Conservation (phyloP, 768 basidiomycete species). For the Exsudoporus frostii region DNA sequence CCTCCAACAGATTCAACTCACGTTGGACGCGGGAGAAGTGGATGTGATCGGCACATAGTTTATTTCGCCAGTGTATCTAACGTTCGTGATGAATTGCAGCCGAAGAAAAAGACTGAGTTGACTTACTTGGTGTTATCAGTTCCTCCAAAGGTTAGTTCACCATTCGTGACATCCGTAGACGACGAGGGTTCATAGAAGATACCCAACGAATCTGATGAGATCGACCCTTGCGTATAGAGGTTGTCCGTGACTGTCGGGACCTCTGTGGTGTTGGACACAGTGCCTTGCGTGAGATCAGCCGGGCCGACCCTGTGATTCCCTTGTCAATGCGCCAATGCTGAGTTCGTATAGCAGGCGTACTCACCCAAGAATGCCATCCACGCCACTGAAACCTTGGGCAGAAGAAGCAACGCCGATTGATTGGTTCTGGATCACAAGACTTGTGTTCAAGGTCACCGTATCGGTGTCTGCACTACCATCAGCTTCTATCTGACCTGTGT, state of each 20-base stretch:
- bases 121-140: slow-evolving; percentile 44
- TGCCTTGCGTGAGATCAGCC: slow-evolving; percentile 44
- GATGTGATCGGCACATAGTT: slow-evolving; percentile 40
- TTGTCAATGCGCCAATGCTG: background rate
- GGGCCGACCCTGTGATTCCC: slow-evolving; percentile 43
- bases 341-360: background rate
- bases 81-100: background rate
- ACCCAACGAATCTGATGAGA: slow-evolving; percentile 44
- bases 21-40: slow-evolving; percentile 42
- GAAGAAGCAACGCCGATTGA: slow-evolving; percentile 45
- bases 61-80: slow-evolving; percentile 34
- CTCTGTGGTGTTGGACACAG: slow-evolving; percentile 36
- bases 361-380: slow-evolving; percentile 54
- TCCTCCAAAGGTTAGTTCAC: slow-evolving; percentile 55
- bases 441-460: slow-evolving; percentile 39
- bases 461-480: slow-evolving; percentile 40
- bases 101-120: background rate
- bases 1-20: slow-evolving; percentile 7
- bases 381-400: slow-evolving; percentile 42
- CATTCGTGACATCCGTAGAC: slow-evolving; percentile 36
- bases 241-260: slow-evolving; percentile 61
- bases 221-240: slow-evolving; percentile 45
- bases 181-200: slow-evolving; percentile 54
- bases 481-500: background rate
- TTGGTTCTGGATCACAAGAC: slow-evolving; percentile 44